Conservation (phyloP, 495 filamentous ascomycete species). For the Tuber magnatum region DNA sequence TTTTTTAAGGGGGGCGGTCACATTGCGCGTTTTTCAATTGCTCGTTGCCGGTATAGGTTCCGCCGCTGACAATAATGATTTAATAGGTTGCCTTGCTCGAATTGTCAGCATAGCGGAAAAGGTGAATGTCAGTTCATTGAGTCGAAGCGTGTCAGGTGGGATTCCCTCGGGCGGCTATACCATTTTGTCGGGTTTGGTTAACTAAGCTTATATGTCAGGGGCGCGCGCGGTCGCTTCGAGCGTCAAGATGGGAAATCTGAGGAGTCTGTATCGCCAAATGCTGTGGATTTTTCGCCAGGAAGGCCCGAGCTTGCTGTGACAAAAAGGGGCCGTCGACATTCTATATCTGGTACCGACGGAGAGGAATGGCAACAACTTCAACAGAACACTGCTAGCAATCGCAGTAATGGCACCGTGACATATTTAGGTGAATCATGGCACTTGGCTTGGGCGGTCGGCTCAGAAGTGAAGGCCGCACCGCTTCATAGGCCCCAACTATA, state of each 20-base stretch:
- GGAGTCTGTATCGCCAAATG: conserved; percentile 3
- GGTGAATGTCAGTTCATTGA: conserved; percentile 27
- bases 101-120: conserved; percentile 25
- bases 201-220: conserved; percentile 8
- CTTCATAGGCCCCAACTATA: conserved; percentile 16
- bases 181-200: neutral
- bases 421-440: conserved; percentile 31
- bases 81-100: conserved; percentile 23
- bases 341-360: conserved; percentile 18
- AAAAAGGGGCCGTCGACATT: conserved; percentile 9
- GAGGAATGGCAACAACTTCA: conserved; percentile 21
- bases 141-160: conserved; percentile 21
- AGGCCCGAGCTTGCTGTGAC: neutral
- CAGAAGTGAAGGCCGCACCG: conserved; percentile 5
- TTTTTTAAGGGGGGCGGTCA: neutral
- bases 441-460: conserved; percentile 17
- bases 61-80: neutral
- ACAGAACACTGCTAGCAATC: conserved; percentile 12
- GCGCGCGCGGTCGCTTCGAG: conserved; percentile 28
- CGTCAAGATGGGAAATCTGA: conserved; percentile 15
- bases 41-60: neutral
- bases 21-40: neutral
- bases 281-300: neutral
- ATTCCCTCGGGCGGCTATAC: neutral
- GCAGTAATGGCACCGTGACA: conserved; percentile 19